Base-by-base conservation (phyloP, 768 basidiomycete species). In the Leccinum uliginosum region DNA sequence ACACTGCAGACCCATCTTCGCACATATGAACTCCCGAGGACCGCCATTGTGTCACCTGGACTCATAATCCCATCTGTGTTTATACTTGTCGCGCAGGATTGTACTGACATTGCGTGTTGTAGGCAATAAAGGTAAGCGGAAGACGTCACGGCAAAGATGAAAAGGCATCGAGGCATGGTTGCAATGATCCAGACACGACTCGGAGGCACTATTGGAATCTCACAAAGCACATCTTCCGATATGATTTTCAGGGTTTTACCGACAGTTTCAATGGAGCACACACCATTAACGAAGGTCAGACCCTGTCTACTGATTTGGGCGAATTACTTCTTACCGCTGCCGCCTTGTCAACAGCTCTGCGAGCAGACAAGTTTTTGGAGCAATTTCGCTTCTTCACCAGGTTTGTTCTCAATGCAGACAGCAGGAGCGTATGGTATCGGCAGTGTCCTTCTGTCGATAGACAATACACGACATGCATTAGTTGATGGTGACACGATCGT, bases 201-300 rank as follows among this genome's bases (percentile, higher is more conserved):
- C n/a, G n/a, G 8, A 60, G 68, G 40, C 69, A 69, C 50, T 79
- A 79, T 53, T 78, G 78, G 79, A 68, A 70, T 53, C 70, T 80
- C 29, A 76, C 77, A n/a, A 62, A 60, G 32, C 73, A 79, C 61
- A 80, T 80, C 54, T 78, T 77, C 68, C 77, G 79, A 35, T 81
- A 78, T 62, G 68, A 69, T 19, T 75, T 78, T 59, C 57, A 58
- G 17, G 61, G 59, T 35, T 50, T 26, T 23, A 19, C 38, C 38
- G 66, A 63, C 50, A 74, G 66, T 55, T 80, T 81, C 56, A 69
- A 69, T n/a, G 77, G 65, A 21, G 30, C 40, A 8, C 69, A 71
- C 54, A 71, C 67, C 29, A 50, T 59, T 23, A 71, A 67, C 8
- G 69, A 69, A 65, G 69, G 69, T 69, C 3, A 19, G 59, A 10